Evolutionary conservation across 495 filamentous ascomycete species (phyloP).

Genomic region (Elaphomyces granulatus): DNA sequence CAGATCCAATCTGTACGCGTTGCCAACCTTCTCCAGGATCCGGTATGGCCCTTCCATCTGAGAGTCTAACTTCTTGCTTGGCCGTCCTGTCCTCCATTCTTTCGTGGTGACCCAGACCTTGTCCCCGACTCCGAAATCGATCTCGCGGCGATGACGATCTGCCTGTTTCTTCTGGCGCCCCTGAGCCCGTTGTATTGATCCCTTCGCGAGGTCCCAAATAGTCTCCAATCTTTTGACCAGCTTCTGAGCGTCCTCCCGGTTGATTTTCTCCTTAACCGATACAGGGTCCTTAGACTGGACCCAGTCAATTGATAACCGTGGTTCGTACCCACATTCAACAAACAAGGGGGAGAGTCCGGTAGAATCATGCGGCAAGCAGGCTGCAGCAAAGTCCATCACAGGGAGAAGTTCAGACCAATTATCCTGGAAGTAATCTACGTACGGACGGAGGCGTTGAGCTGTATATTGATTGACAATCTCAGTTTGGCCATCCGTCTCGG

Average conservation of each 20-base stretch:
- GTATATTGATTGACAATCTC: conserved; percentile 3
- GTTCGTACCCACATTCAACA: not conserved
- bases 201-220: not conserved
- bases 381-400: not conserved
- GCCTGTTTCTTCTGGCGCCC: not conserved
- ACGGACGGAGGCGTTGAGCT: conserved; percentile 1
- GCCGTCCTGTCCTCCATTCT: not conserved
- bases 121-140: conserved; percentile 2
- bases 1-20: too few species aligned
- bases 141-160: not conserved
- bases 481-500: conserved; percentile 8
- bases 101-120: conserved; percentile 1
- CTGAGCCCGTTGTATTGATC: not conserved
- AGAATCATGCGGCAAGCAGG: not conserved
- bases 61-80: not conserved
- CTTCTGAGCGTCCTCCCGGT: not conserved
- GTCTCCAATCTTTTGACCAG: not conserved
- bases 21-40: not conserved
- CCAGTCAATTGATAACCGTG: conserved; percentile 1
- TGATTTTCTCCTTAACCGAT: not conserved
- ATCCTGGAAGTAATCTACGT: conserved; percentile 4
- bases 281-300: not conserved
- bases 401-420: conserved; percentile 4
- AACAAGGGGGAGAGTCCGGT: not conserved
- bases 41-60: not conserved